Conservation (phyloP, 192 early-diverging fungal species). For the Coemansia sp. region DNA sequence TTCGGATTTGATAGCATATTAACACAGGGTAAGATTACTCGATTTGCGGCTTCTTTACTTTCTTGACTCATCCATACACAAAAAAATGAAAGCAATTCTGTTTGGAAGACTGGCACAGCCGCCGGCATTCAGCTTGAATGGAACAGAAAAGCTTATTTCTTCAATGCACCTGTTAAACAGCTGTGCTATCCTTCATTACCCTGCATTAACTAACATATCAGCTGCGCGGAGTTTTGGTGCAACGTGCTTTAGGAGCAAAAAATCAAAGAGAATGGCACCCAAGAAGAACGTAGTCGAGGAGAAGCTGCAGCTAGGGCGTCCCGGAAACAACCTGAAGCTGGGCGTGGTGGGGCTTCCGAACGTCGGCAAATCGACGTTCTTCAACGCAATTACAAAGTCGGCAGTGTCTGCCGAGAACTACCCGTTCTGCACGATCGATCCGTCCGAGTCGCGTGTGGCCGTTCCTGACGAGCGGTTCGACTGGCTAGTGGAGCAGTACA, state of each 20-base stretch:
- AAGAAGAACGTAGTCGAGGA: constrained; percentile 78
- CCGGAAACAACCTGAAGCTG: constrained; percentile 87
- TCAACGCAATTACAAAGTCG: constrained; percentile 78
- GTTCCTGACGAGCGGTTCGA: constrained; percentile 92
- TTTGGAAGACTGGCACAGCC: background rate
- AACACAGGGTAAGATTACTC: background rate
- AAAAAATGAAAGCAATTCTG: background rate
- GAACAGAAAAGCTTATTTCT: background rate
- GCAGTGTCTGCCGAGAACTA: constrained; percentile 85
- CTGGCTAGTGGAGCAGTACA: constrained; percentile 70
- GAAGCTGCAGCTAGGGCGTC: constrained; percentile 75
- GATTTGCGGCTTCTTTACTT: background rate
- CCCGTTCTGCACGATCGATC: constrained; percentile 98
- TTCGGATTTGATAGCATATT: background rate
- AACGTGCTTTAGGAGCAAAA: background rate
- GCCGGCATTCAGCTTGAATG: background rate
- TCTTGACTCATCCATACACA: background rate
- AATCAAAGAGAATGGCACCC: constrained; percentile 65
- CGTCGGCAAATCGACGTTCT: constrained; percentile 88
- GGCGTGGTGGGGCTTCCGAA: constrained; percentile 98
- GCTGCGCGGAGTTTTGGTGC: background rate
- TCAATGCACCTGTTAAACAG: background rate
- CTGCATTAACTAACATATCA: background rate
- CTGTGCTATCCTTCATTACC: too few relatives aligned
- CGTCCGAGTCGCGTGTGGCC: constrained; percentile 84